Percentiles rank a stretch among this genome's conserved stretches.
These are phyloP conservation scores for Echium plantagineum DNA, from an alignment of 257 asterid species.

Conservation along the genomic window DNA sequence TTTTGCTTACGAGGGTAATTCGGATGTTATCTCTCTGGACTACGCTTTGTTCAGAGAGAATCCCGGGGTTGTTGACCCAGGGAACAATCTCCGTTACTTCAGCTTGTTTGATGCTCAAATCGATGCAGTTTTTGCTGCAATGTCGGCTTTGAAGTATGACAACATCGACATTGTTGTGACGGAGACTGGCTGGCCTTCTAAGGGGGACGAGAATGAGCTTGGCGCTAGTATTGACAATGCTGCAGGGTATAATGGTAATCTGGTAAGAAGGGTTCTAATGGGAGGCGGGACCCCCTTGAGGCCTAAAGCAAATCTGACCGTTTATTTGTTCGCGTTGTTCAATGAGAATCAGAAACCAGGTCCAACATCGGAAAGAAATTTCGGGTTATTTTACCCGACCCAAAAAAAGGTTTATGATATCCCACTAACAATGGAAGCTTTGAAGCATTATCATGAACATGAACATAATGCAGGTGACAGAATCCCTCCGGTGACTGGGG, in stretches of 20 bases:
- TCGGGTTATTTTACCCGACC: conserved; percentile 78
- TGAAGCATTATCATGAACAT: conserved; percentile 26
- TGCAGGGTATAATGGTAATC: conserved; percentile 76
- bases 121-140: conserved; percentile 83
- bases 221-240: conserved; percentile 72
- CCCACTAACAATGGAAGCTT: conserved; percentile 50
- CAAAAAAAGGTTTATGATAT: conserved; percentile 57
- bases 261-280: conserved; percentile 49
- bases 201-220: conserved; percentile 62
- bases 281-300: conserved; percentile 86
- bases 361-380: conserved; percentile 85
- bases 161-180: conserved; percentile 46
- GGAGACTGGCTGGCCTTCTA: conserved; percentile 97
- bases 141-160: conserved; percentile 54
- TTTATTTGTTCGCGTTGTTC: conserved; percentile 69
- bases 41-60: conserved; percentile 70
- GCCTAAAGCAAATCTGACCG: conserved; percentile 50
- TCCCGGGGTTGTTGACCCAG: conserved; percentile 66
- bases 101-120: conserved; percentile 81
- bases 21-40: conserved; percentile 67
- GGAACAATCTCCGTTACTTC: conserved; percentile 56
- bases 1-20: conserved; percentile 73
- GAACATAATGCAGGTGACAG: not conserved
- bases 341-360: conserved; percentile 81
- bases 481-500: conserved; percentile 25